phyloP scores from a whole-genome alignment of 1,284 basidiomycete species.

The Ustilago cynodontis region DNA sequence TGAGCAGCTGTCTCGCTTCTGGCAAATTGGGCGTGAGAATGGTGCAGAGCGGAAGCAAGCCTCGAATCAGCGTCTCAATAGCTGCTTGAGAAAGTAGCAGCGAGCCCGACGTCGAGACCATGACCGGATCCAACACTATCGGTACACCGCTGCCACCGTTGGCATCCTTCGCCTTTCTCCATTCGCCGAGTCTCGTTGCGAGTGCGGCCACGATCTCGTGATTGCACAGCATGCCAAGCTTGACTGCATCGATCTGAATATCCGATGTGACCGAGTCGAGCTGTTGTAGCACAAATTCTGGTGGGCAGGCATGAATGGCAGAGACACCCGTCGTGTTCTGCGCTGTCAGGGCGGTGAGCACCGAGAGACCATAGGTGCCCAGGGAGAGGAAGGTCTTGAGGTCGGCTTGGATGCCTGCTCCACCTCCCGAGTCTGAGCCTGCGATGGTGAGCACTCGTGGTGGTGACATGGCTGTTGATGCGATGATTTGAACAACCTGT shows the following conservation, averaged over 20 bases:
- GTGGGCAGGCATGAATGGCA: slow-evolving; percentile 72
- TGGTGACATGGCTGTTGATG: slow-evolving; percentile 30
- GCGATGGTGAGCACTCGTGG: slow-evolving; percentile 79
- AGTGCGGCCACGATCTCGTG: slow-evolving; percentile 71
- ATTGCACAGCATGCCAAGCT: slow-evolving; percentile 87
- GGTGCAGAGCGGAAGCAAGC: slow-evolving; percentile 80
- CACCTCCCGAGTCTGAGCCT: slow-evolving; percentile 87
- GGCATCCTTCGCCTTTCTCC: slow-evolving; percentile 14
- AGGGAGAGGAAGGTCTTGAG: slow-evolving; percentile 81
- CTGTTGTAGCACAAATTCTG: slow-evolving; percentile 72
- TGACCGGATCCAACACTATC: slow-evolving; percentile 77
- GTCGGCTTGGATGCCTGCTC: slow-evolving; percentile 88
- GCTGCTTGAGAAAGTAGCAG: slow-evolving; percentile 80
- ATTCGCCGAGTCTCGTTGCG: slow-evolving; percentile 46
- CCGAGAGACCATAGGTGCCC: slow-evolving; percentile 86
- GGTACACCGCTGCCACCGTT: slow-evolving; percentile 36
- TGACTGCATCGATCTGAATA: slow-evolving; percentile 81
- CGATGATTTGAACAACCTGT: background rate
- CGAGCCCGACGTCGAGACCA: slow-evolving; percentile 91
- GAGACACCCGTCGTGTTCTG: slow-evolving; percentile 89
- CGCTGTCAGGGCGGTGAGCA: slow-evolving; percentile 87
- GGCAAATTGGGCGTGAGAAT: slow-evolving; percentile 89
- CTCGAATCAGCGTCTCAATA: slow-evolving; percentile 75
- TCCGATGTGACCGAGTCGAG: slow-evolving; percentile 82
- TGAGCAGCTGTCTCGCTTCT: slow-evolving; percentile 80